phyloP scores from a whole-genome alignment of 805 yeast genomes.

The Candida xyloterini region DNA sequence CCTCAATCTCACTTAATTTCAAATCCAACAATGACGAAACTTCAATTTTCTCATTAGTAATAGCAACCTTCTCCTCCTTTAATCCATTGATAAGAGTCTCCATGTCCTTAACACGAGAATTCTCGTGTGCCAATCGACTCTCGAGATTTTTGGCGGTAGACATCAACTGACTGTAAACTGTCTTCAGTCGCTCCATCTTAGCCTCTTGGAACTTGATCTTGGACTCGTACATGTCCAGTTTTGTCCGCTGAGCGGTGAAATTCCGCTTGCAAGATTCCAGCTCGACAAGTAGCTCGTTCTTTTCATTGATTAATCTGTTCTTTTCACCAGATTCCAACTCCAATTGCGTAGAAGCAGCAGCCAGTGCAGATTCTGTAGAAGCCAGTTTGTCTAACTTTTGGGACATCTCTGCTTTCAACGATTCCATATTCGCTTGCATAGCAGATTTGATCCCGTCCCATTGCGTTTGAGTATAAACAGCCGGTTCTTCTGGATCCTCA shows the following conservation, averaged over 20 bases:
- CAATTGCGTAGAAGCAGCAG: conserved; percentile 1
- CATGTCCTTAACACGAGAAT: conserved; percentile 10
- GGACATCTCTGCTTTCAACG: conserved; percentile 12
- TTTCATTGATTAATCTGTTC: conserved; percentile 13
- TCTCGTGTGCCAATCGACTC: conserved; percentile 12
- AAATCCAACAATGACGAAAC: conserved; percentile 16
- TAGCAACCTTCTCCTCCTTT: conserved; percentile 22
- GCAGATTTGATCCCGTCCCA: conserved; percentile 21
- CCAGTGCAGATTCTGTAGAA: conserved; percentile 3
- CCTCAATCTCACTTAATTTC: conserved; percentile 24
- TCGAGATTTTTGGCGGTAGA: conserved; percentile 21
- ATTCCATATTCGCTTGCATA: conserved; percentile 12
- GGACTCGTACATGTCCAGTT: conserved; percentile 11
- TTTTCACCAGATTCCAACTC: conserved; percentile 14
- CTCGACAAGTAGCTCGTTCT: conserved; percentile 19
- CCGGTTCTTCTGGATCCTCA: conserved; percentile 16
- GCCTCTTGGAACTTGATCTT: conserved; percentile 14
- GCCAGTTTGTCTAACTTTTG: conserved; percentile 15
- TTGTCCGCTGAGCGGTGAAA: conserved; percentile 11
- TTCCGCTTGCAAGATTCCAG: conserved; percentile 17
- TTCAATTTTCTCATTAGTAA: conserved; percentile 24
- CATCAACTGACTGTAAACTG: conserved; percentile 20
- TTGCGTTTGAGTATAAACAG: conserved; percentile 18
- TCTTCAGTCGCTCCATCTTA: conserved; percentile 19
- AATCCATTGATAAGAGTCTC: conserved; percentile 21